Evolutionary conservation across 345 rosid genomes (phyloP).

Genomic region (Garcia nutans): DNA sequence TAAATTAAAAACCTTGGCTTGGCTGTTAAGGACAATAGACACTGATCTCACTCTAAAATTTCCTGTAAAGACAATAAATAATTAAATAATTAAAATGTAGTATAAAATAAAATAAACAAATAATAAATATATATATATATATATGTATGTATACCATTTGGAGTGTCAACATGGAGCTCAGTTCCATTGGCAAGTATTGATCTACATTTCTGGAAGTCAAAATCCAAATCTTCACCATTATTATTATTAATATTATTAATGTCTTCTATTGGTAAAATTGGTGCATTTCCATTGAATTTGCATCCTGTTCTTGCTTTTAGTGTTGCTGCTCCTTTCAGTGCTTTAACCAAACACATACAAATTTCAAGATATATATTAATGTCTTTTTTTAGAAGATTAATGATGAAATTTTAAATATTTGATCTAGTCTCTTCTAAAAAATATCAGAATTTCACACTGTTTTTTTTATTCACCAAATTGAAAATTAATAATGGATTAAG

Average conservation of each 20-base stretch:
- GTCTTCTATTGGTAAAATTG: conserved; percentile 70
- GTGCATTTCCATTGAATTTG: conserved; percentile 53
- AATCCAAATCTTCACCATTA: conserved; percentile 28
- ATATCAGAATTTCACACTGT: too few species aligned
- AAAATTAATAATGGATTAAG: too few species aligned
- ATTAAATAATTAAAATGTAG: neutral
- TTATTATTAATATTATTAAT: conserved; percentile 2
- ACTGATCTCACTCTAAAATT: conserved; percentile 62
- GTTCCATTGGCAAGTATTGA: conserved; percentile 67
- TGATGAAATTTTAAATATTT: too few species aligned
- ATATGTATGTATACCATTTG: conserved; percentile 51
- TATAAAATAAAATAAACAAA: too few species aligned
- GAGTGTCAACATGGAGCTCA: conserved; percentile 68
- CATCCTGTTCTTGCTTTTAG: conserved; percentile 79
- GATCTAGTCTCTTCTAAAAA: too few species aligned
- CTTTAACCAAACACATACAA: conserved; percentile 32
- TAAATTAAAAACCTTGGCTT: conserved; percentile 51
- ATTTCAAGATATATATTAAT: too few species aligned
- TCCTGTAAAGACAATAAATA: conserved; percentile 43
- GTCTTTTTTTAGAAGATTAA: too few species aligned
- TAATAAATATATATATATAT: neutral
- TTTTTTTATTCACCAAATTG: too few species aligned
- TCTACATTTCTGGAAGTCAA: conserved; percentile 59
- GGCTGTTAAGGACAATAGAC: conserved; percentile 49
- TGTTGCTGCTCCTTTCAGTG: conserved; percentile 80